A percentile compares a stretch with the other conserved stretches of the same genome.
These are phyloP conservation scores for Neurospora sp. DNA, from an alignment of 2,329 filamentous ascomycete species.

Conservation along the genomic window DNA sequence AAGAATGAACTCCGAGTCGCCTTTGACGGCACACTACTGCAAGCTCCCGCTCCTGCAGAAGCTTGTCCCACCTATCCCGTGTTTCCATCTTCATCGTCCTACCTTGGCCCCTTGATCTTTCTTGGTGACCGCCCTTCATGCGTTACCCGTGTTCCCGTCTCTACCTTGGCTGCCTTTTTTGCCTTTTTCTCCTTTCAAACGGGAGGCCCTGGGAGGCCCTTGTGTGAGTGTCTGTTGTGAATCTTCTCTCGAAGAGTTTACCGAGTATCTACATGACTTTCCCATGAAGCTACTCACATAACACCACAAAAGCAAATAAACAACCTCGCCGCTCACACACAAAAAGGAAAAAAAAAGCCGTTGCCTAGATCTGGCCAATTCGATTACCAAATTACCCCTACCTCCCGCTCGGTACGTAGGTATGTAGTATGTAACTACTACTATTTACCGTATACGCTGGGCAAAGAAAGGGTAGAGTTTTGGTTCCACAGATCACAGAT, in stretches of 20 bases:
- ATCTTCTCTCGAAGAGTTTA: background rate
- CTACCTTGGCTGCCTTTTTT: background rate
- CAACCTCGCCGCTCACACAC: background rate
- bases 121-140: background rate
- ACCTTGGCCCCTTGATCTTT: background rate
- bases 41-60: background rate
- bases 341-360: background rate
- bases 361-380: background rate
- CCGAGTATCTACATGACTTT: background rate
- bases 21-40: background rate
- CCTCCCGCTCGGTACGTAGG: background rate
- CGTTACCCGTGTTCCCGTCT: background rate
- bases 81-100: background rate
- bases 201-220: background rate
- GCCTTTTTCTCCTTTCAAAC: background rate
- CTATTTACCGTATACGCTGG: background rate
- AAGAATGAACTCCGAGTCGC: background rate
- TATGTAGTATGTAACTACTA: background rate
- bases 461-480: background rate
- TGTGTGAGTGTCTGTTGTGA: background rate
- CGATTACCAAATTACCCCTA: background rate
- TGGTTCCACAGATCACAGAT: background rate
- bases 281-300: background rate
- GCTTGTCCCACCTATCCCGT: background rate
- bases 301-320: background rate